Conservation (phyloP, 768 basidiomycete species). For the Neoboletus magnificus region DNA sequence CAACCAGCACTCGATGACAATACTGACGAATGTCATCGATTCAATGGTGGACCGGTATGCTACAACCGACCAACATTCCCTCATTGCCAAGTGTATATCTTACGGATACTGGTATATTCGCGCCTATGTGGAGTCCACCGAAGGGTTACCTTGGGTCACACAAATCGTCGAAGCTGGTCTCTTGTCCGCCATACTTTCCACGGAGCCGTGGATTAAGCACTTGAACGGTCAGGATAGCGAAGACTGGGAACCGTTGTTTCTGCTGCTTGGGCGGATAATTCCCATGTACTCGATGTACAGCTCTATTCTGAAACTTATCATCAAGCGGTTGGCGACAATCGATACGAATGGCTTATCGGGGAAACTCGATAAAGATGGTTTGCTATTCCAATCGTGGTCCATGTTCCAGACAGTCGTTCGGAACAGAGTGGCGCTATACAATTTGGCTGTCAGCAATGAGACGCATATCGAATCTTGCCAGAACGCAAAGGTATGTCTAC, state of each 20-base stretch:
- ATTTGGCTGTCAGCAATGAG: conserved; percentile 2
- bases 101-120: conserved; percentile 32
- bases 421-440: conserved; percentile 13
- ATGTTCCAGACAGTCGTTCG: conserved; percentile 20
- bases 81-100: conserved; percentile 27
- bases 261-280: conserved; percentile 23
- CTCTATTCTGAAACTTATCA: conserved; percentile 16
- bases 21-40: conserved; percentile 16
- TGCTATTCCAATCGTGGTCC: conserved; percentile 19
- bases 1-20: conserved; percentile 18
- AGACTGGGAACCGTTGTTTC: conserved; percentile 29
- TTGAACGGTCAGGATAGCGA: conserved; percentile 18
- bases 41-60: conserved; percentile 11
- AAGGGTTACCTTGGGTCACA: conserved; percentile 25
- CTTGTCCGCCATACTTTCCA: conserved; percentile 23
- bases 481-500: conserved; percentile 19
- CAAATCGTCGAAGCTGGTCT: conserved; percentile 26
- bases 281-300: conserved; percentile 28
- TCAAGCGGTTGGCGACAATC: conserved; percentile 13
- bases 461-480: conserved; percentile 25
- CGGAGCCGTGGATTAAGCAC: conserved; percentile 26
- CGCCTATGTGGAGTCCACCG: conserved; percentile 22
- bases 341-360: conserved; percentile 8
- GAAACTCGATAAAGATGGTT: conserved; percentile 16
- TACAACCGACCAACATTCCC: not conserved